Base-by-base conservation (phyloP, 2,329 filamentous ascomycete genomes). In the Beauveria pseudobassiana region DNA sequence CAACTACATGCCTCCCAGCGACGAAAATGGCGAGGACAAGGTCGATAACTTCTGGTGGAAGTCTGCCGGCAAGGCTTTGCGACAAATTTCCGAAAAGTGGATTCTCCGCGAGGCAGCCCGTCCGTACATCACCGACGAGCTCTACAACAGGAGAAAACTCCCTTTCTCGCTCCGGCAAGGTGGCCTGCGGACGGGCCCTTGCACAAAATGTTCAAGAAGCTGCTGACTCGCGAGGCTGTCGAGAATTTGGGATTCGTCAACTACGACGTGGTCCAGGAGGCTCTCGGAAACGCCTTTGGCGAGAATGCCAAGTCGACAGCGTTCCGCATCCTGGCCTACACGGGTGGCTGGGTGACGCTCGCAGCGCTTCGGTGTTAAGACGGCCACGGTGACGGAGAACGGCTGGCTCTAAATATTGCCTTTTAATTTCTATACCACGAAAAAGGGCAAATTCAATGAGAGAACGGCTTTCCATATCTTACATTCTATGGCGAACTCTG, bases 101-200 rank as follows among this genome's bases (percentile, higher is more conserved):
- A 76, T 83, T 30, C 73, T 83, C 1, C 76, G 78, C 3, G 77
- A 84, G 65, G 81, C 80, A 0, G 73, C 72, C 22, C 75, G 74
- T 62, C 79, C 80, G 3, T 83, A 77, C 64, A 75, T 83, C 61
- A 80, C 80, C 0, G 70, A 78, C 16, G 81, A 84, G 69, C 67
- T 83, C 5, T 83, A 82, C 67, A 68, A 73, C 34, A 71, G 78
- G 10, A 77, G 71, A 63, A 84, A 83, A 67, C 74, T 79, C n/a
- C 74, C 78, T 0, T 78, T 64, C 67, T 74, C n/a, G 80, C 78
- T 1, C 81, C 80, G 0, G 70, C 71, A 0, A 69, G 65, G 24
- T 83, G 74, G 65, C 71, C 72, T 1, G 65, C 68, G 0, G 71
- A 73, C 34, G 80, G 81, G 0, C 76, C 78, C 1, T 60, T 84